Conservation (phyloP, 352 stramenopile species). For the Phytophthora macrochlamydospora region DNA sequence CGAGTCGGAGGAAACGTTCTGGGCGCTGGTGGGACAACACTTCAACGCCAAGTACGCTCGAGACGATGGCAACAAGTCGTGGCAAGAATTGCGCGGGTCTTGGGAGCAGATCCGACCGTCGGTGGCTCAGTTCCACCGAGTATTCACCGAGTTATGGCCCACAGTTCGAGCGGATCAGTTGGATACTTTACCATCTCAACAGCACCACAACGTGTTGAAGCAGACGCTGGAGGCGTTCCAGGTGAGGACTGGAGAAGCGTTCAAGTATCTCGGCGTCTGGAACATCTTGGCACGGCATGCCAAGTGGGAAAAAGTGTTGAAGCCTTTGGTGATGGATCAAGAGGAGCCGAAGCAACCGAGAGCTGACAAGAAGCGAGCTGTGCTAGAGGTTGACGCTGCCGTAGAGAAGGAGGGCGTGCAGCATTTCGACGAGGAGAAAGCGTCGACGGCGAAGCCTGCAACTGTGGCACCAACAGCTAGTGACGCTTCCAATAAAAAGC, state of each 20-base stretch:
- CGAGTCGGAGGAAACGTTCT: conserved; percentile 15
- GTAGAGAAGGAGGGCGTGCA: neutral
- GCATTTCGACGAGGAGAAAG: neutral
- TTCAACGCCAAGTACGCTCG: conserved; percentile 4
- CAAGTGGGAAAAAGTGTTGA: conserved; percentile 13
- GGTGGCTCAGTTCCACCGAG: conserved; percentile 10
- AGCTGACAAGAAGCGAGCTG: neutral
- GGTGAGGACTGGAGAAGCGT: neutral
- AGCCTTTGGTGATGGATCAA: conserved; percentile 5
- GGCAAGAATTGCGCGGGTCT: neutral
- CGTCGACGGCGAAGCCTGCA: too few relatives aligned
- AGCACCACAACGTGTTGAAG: conserved; percentile 8
- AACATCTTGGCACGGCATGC: conserved; percentile 8
- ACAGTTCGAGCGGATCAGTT: neutral
- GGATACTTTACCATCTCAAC: neutral
- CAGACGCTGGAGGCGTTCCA: conserved; percentile 3
- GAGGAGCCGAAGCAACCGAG: neutral
- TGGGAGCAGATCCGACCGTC: conserved; percentile 11
- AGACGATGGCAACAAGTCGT: neutral
- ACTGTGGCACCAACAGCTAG: too few relatives aligned
- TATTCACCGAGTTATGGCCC: conserved; percentile 16
- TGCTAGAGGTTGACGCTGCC: neutral
- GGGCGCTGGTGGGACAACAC: conserved; percentile 15
- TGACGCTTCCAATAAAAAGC: too few relatives aligned
- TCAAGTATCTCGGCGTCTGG: conserved; percentile 12